A percentile compares a stretch with the other conserved stretches of the same genome.
Evolutionary conservation across 164 flowering plant genomes (phyloP).

Genomic region (Dillenia turbinata): DNA sequence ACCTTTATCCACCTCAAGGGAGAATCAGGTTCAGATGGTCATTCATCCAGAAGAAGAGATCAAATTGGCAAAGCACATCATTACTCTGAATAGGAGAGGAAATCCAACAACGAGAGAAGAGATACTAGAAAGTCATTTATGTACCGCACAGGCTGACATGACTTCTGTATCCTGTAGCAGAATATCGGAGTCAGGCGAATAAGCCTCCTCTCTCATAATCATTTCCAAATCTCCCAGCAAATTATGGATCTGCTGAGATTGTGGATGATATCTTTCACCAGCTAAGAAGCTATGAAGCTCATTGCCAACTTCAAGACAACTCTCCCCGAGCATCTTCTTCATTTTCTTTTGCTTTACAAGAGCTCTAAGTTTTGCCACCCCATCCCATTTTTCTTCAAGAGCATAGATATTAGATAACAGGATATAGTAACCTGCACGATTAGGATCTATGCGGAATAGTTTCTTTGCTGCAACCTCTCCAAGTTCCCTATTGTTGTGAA

Average conservation of each 20-base stretch:
- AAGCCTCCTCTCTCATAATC: constrained; percentile 14
- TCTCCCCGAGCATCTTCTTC: constrained; percentile 33
- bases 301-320: constrained; percentile 30
- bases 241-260: constrained; percentile 17
- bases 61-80: no score
- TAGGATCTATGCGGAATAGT: constrained; percentile 31
- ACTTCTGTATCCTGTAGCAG: no score
- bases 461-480: constrained; percentile 45
- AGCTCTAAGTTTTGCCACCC: constrained; percentile 26
- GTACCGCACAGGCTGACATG: no score
- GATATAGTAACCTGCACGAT: constrained; percentile 45
- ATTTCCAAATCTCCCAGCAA: constrained; percentile 17
- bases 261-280: constrained; percentile 22
- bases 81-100: no score
- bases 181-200: neutral
- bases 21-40: no score
- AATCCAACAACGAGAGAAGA: no score
- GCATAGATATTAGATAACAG: constrained; percentile 51
- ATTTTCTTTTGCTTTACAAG: constrained; percentile 28
- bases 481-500: constrained; percentile 34
- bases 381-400: constrained; percentile 37
- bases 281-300: constrained; percentile 27
- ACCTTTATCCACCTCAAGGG: no score
- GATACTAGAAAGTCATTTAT: no score
- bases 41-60: no score